Evolutionary conservation across 2,329 filamentous ascomycete genomes (phyloP).

Genomic region (Elsinoe arachidis): DNA sequence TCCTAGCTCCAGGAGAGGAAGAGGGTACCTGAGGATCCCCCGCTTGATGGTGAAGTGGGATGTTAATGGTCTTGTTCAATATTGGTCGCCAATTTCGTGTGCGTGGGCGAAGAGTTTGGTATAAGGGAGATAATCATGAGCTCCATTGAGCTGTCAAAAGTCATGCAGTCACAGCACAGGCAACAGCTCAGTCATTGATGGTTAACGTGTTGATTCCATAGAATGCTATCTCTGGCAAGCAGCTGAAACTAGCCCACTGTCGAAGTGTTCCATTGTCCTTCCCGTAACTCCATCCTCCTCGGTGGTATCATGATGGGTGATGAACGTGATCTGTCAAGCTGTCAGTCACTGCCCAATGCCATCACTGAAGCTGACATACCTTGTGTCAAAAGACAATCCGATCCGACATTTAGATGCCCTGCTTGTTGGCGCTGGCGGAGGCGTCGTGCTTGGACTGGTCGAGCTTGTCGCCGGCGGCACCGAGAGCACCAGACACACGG

Average conservation of each 20-base stretch:
- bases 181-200: neutral
- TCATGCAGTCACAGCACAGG: too few relatives aligned
- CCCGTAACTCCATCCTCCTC: slow-evolving; percentile 3
- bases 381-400: slow-evolving; percentile 1
- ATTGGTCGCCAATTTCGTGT: too few relatives aligned
- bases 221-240: slow-evolving; percentile 6
- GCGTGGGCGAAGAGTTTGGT: too few relatives aligned
- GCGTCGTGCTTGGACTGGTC: slow-evolving; percentile 45
- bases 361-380: neutral
- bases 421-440: slow-evolving; percentile 43
- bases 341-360: neutral
- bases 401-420: slow-evolving; percentile 22
- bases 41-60: neutral
- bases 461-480: slow-evolving; percentile 45
- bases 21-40: slow-evolving; percentile 10
- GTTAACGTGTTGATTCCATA: slow-evolving; percentile 10
- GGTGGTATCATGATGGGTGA: slow-evolving; percentile 8
- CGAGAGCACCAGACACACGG: slow-evolving; percentile 46
- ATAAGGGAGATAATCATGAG: too few relatives aligned
- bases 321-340: neutral
- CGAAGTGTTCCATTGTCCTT: neutral
- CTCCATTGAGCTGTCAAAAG: too few relatives aligned
- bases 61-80: neutral
- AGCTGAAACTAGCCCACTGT: slow-evolving; percentile 5
- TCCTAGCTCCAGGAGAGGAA: neutral